Conservation (phyloP, 805 yeast genomes). For the Candida caryicola region DNA sequence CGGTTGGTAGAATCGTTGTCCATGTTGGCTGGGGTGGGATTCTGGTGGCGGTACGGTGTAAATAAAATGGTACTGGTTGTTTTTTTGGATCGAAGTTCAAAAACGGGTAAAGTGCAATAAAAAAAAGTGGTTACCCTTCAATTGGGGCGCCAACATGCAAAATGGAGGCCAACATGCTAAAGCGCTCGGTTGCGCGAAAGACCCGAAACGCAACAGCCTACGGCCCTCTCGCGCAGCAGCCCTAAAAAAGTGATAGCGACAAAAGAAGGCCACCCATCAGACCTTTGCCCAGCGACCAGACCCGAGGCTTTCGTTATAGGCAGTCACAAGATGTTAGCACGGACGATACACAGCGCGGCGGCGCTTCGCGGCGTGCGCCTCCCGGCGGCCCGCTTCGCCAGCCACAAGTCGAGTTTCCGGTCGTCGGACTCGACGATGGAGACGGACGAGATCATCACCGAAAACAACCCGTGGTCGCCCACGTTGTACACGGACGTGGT, state of each 20-base stretch:
- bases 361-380: neutral
- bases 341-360: neutral
- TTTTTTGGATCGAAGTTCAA: neutral
- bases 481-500: constrained; percentile 43
- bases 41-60: neutral
- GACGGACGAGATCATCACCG: constrained; percentile 40
- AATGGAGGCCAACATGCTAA: too few species aligned
- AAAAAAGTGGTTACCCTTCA: neutral
- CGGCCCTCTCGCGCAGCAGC: too few species aligned
- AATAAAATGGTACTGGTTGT: neutral
- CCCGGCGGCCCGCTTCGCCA: neutral
- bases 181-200: too few species aligned
- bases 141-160: too few species aligned
- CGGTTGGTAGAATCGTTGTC: constrained; percentile 73
- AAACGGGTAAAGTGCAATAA: neutral
- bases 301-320: too few species aligned
- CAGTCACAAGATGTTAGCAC: too few species aligned
- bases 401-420: constrained; percentile 19
- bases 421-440: constrained; percentile 34
- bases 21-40: constrained; percentile 43
- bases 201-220: too few species aligned
- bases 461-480: constrained; percentile 47
- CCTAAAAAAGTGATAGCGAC: too few species aligned
- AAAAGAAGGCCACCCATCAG: too few species aligned
- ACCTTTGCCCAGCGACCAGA: too few species aligned